Base-by-base conservation (phyloP, 2,329 filamentous ascomycete species). In the Zymoseptoria tritici region DNA sequence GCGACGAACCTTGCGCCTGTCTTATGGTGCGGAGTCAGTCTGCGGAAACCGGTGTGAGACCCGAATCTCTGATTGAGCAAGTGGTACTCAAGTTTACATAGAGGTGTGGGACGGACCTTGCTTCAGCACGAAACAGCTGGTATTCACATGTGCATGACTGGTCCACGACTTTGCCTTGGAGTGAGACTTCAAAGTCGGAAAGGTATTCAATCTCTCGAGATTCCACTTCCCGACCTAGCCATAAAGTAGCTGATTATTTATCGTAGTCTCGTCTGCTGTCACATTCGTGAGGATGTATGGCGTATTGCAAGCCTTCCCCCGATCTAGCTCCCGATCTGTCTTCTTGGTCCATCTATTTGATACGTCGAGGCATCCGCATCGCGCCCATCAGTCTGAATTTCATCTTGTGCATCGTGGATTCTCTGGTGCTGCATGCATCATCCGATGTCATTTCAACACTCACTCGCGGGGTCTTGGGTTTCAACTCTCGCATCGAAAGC, bases 1-100 rank as follows among this genome's bases (percentile, higher is more conserved):
- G 76, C 79, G 2, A 78, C 75, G 55, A 79, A 81, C 62, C 72
- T 81, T 22, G 79, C 79, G 49, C 80, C 80, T 0, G 76, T 81
- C 3, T 65, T 81, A 55, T 79, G 78, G 77, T 77, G 78, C 19
- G 79, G 78, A 9, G 77, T 79, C 3, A 71, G 72, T 54, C 63
- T 81, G 61, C 66, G 77, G 59, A 78, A 79, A 59, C 69, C 72
- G 20, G 74, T 78, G 52, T 72, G 60, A 62, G 20, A 2, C 7
- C 36, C 16, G 11, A n/a, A 2, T 2, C 13, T n/a, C 36, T 46
- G 36, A 7, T 16, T 7, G 6, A 7, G 13, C 13, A n/a, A 46
- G 36, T 16, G 36, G n/a, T 16, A n/a, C 16, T 16, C 36, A 13
- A 46, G 26, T 29, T 29, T 46, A 46, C 36, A 46, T 46, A 46